These are phyloP conservation scores for Penicillium sp. DNA, from an alignment of 2,329 filamentous ascomycete species.

Conservation along the genomic window DNA sequence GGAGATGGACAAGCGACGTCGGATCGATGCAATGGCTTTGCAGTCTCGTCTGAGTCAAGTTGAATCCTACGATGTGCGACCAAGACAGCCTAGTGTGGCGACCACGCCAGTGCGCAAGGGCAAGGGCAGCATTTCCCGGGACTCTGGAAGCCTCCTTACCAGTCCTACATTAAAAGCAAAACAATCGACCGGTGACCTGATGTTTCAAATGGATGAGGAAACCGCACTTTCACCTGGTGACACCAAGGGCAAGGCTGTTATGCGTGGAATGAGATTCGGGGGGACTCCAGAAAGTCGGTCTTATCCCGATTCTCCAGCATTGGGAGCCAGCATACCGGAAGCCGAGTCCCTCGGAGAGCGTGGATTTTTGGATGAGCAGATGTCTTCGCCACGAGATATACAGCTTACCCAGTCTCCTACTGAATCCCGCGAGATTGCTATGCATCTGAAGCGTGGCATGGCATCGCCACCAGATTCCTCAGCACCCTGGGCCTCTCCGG, in stretches of 20 bases:
- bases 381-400: constrained; percentile 24
- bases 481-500: constrained; percentile 54
- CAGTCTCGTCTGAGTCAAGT: constrained; percentile 62
- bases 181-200: constrained; percentile 70
- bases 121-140: constrained; percentile 44
- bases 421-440: constrained; percentile 17
- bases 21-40: constrained; percentile 74
- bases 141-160: constrained; percentile 47
- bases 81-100: constrained; percentile 54
- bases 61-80: constrained; percentile 63
- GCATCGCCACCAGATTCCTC: constrained; percentile 29
- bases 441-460: constrained; percentile 24
- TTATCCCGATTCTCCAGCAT: constrained; percentile 25
- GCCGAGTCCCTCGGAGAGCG: constrained; percentile 25
- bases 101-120: constrained; percentile 46
- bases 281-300: constrained; percentile 20
- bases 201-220: constrained; percentile 93
- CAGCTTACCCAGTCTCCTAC: constrained; percentile 26
- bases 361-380: constrained; percentile 29
- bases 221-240: constrained; percentile 25
- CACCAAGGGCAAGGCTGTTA: constrained; percentile 30
- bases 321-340: constrained; percentile 28
- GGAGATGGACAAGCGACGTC: constrained; percentile 53
- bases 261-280: constrained; percentile 20
- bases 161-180: constrained; percentile 69